Evolutionary conservation across 176 grass and related monocot species (phyloP), one percentile per base, ranked within the genome.

Genomic region (Zizania latifolia): DNA sequence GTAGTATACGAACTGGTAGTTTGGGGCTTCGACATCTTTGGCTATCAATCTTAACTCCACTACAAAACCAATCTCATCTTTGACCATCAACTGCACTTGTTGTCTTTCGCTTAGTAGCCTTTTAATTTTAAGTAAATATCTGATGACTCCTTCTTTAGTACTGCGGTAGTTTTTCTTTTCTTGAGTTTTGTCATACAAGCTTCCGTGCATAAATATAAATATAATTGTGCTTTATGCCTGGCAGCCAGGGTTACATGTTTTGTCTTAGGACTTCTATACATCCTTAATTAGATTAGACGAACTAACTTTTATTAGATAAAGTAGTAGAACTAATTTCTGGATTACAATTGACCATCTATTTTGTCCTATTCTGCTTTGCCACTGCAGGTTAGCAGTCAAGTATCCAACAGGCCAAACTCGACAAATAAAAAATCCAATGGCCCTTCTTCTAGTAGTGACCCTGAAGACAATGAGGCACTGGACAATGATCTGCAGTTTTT

Each of bases 361-460:
- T 36, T 75, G 2, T 72, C 31, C 72, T 66, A 65, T 58, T 77
- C 57, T 59, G 0, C 23, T 62, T 66, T 70, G 68, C 29, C 15
- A 61, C 23, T 82, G 81, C 85, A 75, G 70, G 59, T 82, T 35
- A 38, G 73, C 57, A 32, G 69, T 73, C 75, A 85, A 48, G 53
- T 73, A 70, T 61, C 68, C 62, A 92, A 82, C 69, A 83, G 80
- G 65, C 69, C 55, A 58, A 89, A 79, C 57, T 38, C 65, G 29
- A 75, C 54, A 71, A 89, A 75, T 85, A 81, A 81, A 28, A 95
- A 89, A 27, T 73, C 66, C 16, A 82, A 70, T 15, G 84, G 72
- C 57, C 84, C 86, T 80, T 86, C 67, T 84, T 95, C 89, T 12
- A 79, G 83, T 71, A 83, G 83, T 70, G 90, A 89, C 53, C 83